phyloP scores from a whole-genome alignment of 148 eudicot genomes.

The Rhododendron williamsianum region DNA sequence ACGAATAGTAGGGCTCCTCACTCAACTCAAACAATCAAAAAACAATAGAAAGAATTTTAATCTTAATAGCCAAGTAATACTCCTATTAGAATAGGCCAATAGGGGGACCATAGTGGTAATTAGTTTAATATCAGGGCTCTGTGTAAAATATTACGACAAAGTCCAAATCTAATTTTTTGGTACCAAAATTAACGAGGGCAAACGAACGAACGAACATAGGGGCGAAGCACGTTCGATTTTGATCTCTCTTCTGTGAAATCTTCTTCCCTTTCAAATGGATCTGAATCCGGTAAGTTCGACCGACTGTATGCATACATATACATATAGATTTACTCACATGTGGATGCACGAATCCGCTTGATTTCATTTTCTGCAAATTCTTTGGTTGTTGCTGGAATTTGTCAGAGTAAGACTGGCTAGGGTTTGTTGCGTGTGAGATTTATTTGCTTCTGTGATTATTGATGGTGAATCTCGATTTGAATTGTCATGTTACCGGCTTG shows the following conservation, averaged over 20 bases:
- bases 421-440: background rate
- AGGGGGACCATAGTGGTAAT: background rate
- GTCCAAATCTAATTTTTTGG: background rate
- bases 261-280: slow-evolving; percentile 5
- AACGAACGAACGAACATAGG: background rate
- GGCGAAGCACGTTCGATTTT: background rate
- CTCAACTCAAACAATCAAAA: no score
- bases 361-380: background rate
- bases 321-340: no score
- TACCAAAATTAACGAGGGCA: background rate
- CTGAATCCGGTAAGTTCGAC: slow-evolving; percentile 3
- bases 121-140: background rate
- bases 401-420: background rate
- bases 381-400: background rate
- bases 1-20: no score
- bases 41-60: no score
- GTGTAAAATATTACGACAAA: no score
- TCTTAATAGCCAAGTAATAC: no score
- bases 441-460: background rate
- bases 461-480: background rate
- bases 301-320: background rate
- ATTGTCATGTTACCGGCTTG: background rate
- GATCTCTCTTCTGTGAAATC: background rate
- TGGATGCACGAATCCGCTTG: background rate
- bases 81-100: no score